Evolutionary conservation across 2,329 filamentous ascomycete genomes (phyloP), one percentile per base, ranked within the genome.

Genomic region (Hysterium pulicare): DNA sequence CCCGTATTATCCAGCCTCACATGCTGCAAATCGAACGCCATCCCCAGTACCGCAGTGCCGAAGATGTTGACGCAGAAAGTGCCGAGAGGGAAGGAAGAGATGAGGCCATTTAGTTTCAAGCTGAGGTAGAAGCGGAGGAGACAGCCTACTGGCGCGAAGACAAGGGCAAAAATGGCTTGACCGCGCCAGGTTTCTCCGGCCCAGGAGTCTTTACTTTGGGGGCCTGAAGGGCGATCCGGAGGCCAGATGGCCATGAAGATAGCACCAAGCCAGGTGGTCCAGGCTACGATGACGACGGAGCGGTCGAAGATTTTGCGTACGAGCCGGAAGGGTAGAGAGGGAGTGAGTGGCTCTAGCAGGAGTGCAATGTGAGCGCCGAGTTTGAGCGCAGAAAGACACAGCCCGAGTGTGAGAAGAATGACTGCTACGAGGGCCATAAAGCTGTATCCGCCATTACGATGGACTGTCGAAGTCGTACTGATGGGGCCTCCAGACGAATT

Each of bases 21-120:
- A 57, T 88, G 89, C 50, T 89, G 86, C 38, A 95, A 69, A 58
- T 94, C 86, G 71, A 80, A 95, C 22, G 82, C 78, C 76, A 89
- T 83, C 11, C 81, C 90, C 38, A 94, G 65, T 13, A 95, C 66
- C 0, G 77, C 77, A 0, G 87, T 90, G 4, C 90, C 91, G 11
- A 84, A 62, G 4, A 94, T 73, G 57, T 97, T 97, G 21, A 86
- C 88, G 0, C 72, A 69, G 55, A 96, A 95, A 0, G 91, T 97
- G 2, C 91, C 91, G 0, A 96, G 65, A 0, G 91, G 91, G 52
- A 96, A 96, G 0, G 76, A 70, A 0, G 81, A 65, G 0, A 81
- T 53, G 16, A 79, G 73, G 0, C 77, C 71, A 55, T 96, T 96
- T n/a, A 95, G 76, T 19, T 72, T 65, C 5, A 86, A 60, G 0